A percentile compares a stretch with the other conserved stretches of the same genome.
Conservation (phyloP, 2,329 filamentous ascomycete species). For the Huntiella bhutanensis region DNA sequence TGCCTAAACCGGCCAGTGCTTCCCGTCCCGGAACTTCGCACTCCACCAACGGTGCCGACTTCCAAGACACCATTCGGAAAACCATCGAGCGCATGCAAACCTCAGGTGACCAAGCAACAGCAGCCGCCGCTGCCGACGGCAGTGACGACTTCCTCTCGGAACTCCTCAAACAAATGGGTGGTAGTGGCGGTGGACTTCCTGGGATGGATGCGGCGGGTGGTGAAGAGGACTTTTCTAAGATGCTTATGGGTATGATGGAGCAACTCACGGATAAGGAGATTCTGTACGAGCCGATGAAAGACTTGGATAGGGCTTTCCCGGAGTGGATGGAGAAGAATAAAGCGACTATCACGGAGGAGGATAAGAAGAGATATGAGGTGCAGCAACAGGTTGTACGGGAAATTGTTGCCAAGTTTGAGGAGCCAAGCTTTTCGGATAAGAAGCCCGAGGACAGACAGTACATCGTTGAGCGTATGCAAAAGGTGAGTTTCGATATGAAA, state of each 20-base stretch:
- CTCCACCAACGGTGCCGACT: constrained; percentile 38
- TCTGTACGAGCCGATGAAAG: constrained; percentile 96
- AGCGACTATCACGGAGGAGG: constrained; percentile 44
- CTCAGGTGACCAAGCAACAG: constrained; percentile 69
- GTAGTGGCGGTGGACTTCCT: constrained; percentile 25
- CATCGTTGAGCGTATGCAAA: constrained; percentile 95
- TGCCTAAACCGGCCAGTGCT: constrained; percentile 16
- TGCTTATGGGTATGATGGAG: constrained; percentile 97
- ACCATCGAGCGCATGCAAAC: constrained; percentile 95
- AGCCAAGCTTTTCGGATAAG: constrained; percentile 60
- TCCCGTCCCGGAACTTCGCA: constrained; percentile 20
- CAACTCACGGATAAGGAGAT: constrained; percentile 97
- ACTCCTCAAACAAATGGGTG: constrained; percentile 76
- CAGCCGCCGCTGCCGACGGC: constrained; percentile 48
- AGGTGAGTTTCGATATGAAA: constrained; percentile 36
- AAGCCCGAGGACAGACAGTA: constrained; percentile 70
- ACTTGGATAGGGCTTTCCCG: constrained; percentile 82
- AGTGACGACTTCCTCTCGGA: constrained; percentile 71
- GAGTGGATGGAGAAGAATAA: constrained; percentile 69
- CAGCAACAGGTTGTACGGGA: constrained; percentile 65
- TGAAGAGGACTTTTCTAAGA: constrained; percentile 82
- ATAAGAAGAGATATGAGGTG: constrained; percentile 61
- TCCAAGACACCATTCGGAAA: constrained; percentile 79
- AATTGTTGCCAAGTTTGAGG: constrained; percentile 80
- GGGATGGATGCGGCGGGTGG: constrained; percentile 24